Evolutionary conservation across 1,139 yeast species (phyloP), one percentile per base, ranked within the genome.

Genomic region (Geotrichum siamense): DNA sequence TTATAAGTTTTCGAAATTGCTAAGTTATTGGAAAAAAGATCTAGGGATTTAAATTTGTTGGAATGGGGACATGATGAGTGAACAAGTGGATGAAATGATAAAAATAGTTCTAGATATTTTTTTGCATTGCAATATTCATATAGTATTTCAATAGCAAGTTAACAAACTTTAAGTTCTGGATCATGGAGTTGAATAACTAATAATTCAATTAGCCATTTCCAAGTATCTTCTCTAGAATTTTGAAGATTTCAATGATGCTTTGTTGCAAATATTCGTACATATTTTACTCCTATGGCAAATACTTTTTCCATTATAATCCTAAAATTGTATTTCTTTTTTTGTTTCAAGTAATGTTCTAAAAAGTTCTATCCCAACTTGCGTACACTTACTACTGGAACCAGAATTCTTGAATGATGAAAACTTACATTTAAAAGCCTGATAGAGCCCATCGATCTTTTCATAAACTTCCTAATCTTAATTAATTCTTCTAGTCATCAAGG

Each of bases 341-440:
- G 78, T 78, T 4, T 75, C 68, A 3, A 85, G 64, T n/a, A 89
- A 67, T 38, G 83, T 71, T 48, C 75, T 78, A 50, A 91, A 68
- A 32, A 91, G 69, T 39, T 77, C 80, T 53, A 86, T 75, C 0
- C 96, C 96, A 5, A 82, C 78, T 41, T 69, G 73, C 22, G 82
- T 73, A 52, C 81, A 83, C 49, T 72, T 69, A 39, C 72, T 68
- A 52, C 76, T 69, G 47, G 72, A 70, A 43, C 75, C 68, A 27
- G 78, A 68, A 46, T 71, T 67, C 36, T 71, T 70, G 26, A 77
- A 70, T 13, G 75, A 75, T 10, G 95, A 81, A 60, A 86, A 89
- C 47, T 96, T 67, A 56, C 80, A 79, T 61, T 91, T 87, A 64
- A 89, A 82, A 98, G 98, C 40, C 97, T 71, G 59, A 79, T 89